phyloP scores from a whole-genome alignment of 441 rosid species.

The Mallotus japonicus region DNA sequence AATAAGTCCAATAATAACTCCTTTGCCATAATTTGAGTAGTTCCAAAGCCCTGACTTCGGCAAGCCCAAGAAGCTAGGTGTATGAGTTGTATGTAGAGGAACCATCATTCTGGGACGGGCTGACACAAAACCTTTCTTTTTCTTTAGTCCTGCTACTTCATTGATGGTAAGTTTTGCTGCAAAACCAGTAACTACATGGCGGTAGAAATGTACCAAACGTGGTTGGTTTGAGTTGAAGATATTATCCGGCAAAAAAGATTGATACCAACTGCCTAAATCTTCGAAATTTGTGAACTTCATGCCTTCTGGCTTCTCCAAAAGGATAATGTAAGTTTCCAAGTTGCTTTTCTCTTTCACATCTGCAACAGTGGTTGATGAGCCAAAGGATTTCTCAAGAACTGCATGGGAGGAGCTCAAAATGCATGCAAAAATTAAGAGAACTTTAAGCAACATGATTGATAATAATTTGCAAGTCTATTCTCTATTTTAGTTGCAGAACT shows the following conservation, averaged over 20 bases:
- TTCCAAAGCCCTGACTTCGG: constrained; percentile 26
- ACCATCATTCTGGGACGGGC: constrained; percentile 29
- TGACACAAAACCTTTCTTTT: constrained; percentile 33
- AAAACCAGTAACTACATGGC: constrained; percentile 32
- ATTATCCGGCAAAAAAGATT: constrained; percentile 18
- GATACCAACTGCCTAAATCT: constrained; percentile 20
- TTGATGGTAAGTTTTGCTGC: constrained; percentile 32
- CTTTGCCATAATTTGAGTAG: constrained; percentile 30
- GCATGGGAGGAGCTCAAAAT: constrained; percentile 22
- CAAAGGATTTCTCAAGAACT: background rate
- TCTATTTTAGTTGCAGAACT: constrained; percentile 24
- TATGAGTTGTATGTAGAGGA: constrained; percentile 29
- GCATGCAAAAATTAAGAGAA: constrained; percentile 15
- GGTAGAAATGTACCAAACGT: constrained; percentile 31
- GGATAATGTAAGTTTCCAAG: constrained; percentile 23
- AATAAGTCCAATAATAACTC: constrained; percentile 38
- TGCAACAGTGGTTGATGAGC: background rate
- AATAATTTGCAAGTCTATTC: constrained; percentile 7
- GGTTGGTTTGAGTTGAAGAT: constrained; percentile 12
- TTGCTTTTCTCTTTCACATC: background rate
- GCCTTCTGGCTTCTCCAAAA: constrained; percentile 19
- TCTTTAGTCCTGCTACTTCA: constrained; percentile 29
- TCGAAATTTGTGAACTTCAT: constrained; percentile 1
- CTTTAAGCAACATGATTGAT: constrained; percentile 9
- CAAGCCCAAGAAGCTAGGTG: constrained; percentile 38